A percentile compares a stretch with the other conserved stretches of the same genome.
Conservation (phyloP, 2,329 filamentous ascomycete genomes). For the Aureobasidium sp. region DNA sequence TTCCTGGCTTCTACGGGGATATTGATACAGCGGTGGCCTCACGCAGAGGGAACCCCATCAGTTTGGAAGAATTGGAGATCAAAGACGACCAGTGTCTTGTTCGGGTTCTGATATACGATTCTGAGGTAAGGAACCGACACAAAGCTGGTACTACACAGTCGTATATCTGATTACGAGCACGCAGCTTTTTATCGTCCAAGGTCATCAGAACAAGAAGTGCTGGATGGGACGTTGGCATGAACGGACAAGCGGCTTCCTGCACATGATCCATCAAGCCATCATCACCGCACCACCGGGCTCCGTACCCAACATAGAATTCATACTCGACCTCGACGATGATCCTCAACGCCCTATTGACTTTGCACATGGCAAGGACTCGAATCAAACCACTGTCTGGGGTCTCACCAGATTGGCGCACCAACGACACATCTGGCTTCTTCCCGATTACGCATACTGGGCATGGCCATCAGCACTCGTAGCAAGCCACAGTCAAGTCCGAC, state of each 20-base stretch:
- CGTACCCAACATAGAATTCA: conserved; percentile 56
- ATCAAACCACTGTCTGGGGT: neutral
- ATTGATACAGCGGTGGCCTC: conserved; percentile 42
- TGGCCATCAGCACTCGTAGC: conserved; percentile 41
- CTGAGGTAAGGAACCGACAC: neutral
- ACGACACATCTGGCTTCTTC: conserved; percentile 51
- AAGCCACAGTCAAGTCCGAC: conserved; percentile 11
- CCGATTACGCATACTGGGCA: conserved; percentile 61
- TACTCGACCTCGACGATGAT: conserved; percentile 9
- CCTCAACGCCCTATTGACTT: neutral
- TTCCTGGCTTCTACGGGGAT: conserved; percentile 36
- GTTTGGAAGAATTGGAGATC: conserved; percentile 12
- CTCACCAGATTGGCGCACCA: neutral
- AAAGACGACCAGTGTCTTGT: conserved; percentile 7
- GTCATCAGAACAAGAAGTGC: conserved; percentile 5
- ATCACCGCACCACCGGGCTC: conserved; percentile 40
- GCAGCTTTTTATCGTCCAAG: conserved; percentile 22
- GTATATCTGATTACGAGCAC: neutral
- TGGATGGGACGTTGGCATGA: conserved; percentile 17
- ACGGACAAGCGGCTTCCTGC: conserved; percentile 31
- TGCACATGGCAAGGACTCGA: neutral
- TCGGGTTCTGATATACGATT: conserved; percentile 17
- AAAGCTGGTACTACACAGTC: neutral
- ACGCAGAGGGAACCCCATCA: neutral
- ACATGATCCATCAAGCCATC: conserved; percentile 55